These are phyloP conservation scores for Nymphaea colorata DNA, from an alignment of 164 flowering plant species.

Conservation along the genomic window DNA sequence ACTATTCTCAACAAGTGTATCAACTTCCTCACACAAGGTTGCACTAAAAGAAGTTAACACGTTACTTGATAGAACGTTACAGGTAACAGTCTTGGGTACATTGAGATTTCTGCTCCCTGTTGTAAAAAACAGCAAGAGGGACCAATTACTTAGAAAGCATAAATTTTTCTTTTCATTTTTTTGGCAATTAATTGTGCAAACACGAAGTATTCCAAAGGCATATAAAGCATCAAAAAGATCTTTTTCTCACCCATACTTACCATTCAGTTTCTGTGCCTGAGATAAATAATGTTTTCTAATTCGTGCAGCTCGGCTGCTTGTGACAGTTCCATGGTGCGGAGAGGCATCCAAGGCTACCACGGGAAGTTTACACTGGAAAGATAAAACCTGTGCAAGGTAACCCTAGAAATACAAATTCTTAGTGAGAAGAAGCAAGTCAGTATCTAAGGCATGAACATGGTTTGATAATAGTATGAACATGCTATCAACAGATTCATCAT, in stretches of 20 bases:
- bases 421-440: too few species aligned
- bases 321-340: constrained; percentile 72
- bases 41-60: constrained; percentile 37
- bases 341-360: constrained; percentile 84
- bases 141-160: not conserved
- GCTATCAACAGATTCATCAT: too few species aligned
- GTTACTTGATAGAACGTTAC: constrained; percentile 48
- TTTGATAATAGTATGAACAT: too few species aligned
- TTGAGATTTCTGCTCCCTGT: constrained; percentile 23
- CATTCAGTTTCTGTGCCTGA: constrained; percentile 27
- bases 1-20: not conserved
- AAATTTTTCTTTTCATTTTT: not conserved
- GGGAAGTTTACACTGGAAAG: constrained; percentile 57
- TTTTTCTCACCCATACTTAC: not conserved
- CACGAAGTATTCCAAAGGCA: too few species aligned
- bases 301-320: constrained; percentile 59
- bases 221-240: too few species aligned
- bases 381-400: constrained; percentile 85
- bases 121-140: constrained; percentile 14
- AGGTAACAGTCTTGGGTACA: constrained; percentile 57
- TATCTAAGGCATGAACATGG: too few species aligned
- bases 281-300: constrained; percentile 71
- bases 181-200: too few species aligned
- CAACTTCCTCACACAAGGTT: not conserved
- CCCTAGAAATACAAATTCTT: constrained; percentile 31